phyloP scores from a whole-genome alignment of 768 basidiomycete genomes.

The Mycena vitilis region DNA sequence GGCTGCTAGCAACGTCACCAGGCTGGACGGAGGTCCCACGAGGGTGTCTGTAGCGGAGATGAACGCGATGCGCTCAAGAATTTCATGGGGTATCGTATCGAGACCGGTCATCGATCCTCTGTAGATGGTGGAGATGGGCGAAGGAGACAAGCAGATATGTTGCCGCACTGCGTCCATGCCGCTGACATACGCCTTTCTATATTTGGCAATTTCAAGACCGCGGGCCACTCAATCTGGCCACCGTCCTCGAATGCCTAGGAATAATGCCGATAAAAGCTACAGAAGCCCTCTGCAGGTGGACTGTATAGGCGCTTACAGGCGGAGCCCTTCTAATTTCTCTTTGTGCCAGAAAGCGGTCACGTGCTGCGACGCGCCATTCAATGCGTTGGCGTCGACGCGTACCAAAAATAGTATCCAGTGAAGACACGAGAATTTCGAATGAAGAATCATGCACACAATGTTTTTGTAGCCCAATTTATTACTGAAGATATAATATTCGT shows the following conservation, averaged over 20 bases:
- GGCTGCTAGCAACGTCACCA: slow-evolving; percentile 66
- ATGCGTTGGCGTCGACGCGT: background rate
- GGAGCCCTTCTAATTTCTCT: too few species aligned
- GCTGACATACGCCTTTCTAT: slow-evolving; percentile 27
- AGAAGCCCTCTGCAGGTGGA: background rate
- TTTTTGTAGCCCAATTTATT: background rate
- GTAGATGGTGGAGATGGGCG: slow-evolving; percentile 15
- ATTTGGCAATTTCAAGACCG: slow-evolving; percentile 6
- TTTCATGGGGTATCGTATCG: slow-evolving; percentile 74
- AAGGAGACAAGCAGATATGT: slow-evolving; percentile 16
- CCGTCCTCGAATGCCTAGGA: background rate
- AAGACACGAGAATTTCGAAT: background rate
- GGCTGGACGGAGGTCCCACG: slow-evolving; percentile 70
- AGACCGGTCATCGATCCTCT: slow-evolving; percentile 43
- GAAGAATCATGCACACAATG: background rate
- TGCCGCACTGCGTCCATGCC: slow-evolving; percentile 22
- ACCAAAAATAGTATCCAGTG: background rate
- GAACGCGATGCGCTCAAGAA: slow-evolving; percentile 83
- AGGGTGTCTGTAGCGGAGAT: slow-evolving; percentile 63
- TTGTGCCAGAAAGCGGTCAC: background rate
- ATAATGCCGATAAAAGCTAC: background rate
- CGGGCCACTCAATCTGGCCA: background rate
- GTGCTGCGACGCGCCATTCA: background rate
- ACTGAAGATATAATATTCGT: background rate
- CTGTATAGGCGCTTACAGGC: background rate